Conservation (phyloP, 179 eudicot species). For the Dionaea muscipula region DNA sequence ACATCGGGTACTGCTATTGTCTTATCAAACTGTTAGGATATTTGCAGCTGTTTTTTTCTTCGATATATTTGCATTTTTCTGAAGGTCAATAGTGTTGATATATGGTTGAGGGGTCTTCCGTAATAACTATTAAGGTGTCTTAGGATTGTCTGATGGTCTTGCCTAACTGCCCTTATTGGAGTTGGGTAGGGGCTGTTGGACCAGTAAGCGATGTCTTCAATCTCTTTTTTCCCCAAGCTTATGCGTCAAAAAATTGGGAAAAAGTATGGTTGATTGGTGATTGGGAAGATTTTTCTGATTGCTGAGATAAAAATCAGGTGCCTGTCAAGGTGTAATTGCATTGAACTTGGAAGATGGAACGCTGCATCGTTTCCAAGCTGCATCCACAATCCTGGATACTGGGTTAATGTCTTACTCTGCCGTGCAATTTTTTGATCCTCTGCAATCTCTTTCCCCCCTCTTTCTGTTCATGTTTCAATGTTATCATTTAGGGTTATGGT, state of each 20-base stretch:
- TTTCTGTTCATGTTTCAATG: not conserved
- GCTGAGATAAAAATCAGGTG: conserved; percentile 34
- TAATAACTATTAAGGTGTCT: no score
- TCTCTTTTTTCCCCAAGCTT: no score
- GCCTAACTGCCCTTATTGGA: no score
- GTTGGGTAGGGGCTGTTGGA: no score
- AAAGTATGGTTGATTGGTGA: not conserved
- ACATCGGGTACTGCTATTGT: no score
- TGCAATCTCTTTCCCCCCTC: not conserved
- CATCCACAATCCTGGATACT: conserved; percentile 89
- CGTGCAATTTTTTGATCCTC: not conserved
- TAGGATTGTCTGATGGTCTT: no score
- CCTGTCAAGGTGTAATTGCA: conserved; percentile 95
- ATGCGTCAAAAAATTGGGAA: not conserved
- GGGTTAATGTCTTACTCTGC: conserved; percentile 42
- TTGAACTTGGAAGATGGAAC: conserved; percentile 97
- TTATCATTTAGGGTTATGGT: conserved; percentile 38
- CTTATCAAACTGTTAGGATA: no score
- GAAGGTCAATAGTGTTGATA: no score
- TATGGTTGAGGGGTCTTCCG: no score
- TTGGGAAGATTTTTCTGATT: conserved; percentile 1
- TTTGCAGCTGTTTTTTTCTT: no score
- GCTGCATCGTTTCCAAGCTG: conserved; percentile 70
- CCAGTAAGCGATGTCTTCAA: no score
- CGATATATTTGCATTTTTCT: no score